These are phyloP conservation scores for Leccinum imitatum DNA, from an alignment of 768 basidiomycete species.

Conservation along the genomic window DNA sequence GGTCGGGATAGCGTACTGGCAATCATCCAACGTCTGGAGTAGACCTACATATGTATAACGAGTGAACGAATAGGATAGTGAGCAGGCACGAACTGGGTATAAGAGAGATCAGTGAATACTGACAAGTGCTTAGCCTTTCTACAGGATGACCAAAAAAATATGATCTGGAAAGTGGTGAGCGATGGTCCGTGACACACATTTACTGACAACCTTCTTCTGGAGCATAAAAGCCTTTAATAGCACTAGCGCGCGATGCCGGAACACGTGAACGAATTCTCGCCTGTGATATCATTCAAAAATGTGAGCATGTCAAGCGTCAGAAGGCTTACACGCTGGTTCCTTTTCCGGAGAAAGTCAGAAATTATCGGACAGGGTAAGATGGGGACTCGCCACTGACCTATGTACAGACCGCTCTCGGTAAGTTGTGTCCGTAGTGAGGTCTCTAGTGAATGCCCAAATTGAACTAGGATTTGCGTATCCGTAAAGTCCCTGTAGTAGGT, in stretches of 20 bases:
- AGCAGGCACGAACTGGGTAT: constrained; percentile 62
- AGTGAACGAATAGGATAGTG: constrained; percentile 4
- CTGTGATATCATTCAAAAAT: constrained; percentile 38
- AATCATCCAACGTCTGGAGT: constrained; percentile 86
- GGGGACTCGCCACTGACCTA: constrained; percentile 57
- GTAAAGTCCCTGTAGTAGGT: constrained; percentile 68
- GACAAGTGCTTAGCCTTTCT: constrained; percentile 93
- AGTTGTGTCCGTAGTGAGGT: constrained; percentile 70
- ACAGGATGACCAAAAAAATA: constrained; percentile 97
- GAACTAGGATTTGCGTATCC: constrained; percentile 84
- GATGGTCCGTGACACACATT: constrained; percentile 3
- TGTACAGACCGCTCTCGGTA: constrained; percentile 93
- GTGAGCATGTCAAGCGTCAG: neutral
- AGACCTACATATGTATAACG: constrained; percentile 51
- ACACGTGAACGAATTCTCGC: constrained; percentile 90
- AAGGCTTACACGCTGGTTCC: constrained; percentile 65
- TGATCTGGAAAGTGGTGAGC: constrained; percentile 55
- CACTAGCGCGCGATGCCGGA: constrained; percentile 88
- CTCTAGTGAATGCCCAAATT: constrained; percentile 80
- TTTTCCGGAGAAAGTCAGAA: constrained; percentile 29
- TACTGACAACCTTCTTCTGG: constrained; percentile 73
- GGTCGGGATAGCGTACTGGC: constrained; percentile 60
- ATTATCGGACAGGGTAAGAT: neutral
- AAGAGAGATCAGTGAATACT: constrained; percentile 94
- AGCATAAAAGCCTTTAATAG: constrained; percentile 93